phyloP scores from a whole-genome alignment of 2,329 filamentous ascomycete species.

The Aureobasidium musti region DNA sequence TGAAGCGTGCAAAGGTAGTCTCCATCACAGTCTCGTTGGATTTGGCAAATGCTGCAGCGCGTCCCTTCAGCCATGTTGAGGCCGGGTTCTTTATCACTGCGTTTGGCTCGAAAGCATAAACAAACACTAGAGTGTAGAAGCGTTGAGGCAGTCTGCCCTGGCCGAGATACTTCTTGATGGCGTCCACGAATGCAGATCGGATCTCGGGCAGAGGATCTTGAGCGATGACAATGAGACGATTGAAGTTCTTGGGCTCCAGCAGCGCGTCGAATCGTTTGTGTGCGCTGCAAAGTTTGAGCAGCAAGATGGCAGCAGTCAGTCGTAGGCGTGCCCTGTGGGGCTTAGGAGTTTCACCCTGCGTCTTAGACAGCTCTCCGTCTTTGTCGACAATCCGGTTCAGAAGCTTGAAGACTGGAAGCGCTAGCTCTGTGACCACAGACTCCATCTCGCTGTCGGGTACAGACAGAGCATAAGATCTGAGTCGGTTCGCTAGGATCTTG shows the following conservation, averaged over 20 bases:
- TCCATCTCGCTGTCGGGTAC: constrained; percentile 46
- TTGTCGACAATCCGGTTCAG: constrained; percentile 73
- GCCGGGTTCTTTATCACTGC: constrained; percentile 70
- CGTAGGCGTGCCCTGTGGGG: constrained; percentile 80
- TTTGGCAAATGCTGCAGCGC: constrained; percentile 65
- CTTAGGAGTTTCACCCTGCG: constrained; percentile 67
- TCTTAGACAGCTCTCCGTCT: constrained; percentile 78
- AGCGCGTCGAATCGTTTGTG: constrained; percentile 71
- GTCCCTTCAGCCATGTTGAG: constrained; percentile 85
- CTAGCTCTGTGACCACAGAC: constrained; percentile 52
- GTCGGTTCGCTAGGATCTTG: constrained; percentile 81
- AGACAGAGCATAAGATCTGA: constrained; percentile 59
- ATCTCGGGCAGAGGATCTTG: constrained; percentile 77
- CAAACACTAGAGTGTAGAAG: constrained; percentile 87
- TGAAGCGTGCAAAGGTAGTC: constrained; percentile 73
- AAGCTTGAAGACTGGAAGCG: constrained; percentile 72
- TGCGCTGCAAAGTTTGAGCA: constrained; percentile 77
- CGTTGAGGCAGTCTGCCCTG: constrained; percentile 68
- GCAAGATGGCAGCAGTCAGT: constrained; percentile 74
- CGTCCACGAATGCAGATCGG: constrained; percentile 75
- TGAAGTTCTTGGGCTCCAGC: constrained; percentile 73
- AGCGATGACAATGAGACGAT: constrained; percentile 74
- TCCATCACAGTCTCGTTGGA: constrained; percentile 67
- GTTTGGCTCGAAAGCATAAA: constrained; percentile 87
- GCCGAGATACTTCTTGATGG: constrained; percentile 87